phyloP scores from a whole-genome alignment of 2,329 filamentous ascomycete species.

The Pseudofabraea citricarpa region DNA sequence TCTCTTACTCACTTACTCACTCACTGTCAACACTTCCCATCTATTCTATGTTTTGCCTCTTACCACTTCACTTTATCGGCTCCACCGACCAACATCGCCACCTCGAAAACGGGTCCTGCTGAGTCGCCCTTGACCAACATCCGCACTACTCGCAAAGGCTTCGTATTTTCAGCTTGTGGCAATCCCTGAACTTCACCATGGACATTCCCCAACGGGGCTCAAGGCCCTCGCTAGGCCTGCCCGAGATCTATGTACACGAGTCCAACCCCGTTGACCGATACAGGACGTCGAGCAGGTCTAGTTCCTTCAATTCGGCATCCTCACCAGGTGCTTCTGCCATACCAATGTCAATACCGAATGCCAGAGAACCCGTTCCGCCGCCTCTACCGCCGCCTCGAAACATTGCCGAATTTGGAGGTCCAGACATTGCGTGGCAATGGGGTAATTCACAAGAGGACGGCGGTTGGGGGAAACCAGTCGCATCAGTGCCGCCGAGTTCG shows the following conservation, averaged over 20 bases:
- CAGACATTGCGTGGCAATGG: slow-evolving; percentile 60
- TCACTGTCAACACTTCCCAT: slow-evolving; percentile 3
- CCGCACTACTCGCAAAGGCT: slow-evolving; percentile 7
- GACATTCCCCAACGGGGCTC: slow-evolving; percentile 33
- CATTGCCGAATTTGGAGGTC: slow-evolving; percentile 51
- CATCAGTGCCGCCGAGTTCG: slow-evolving; percentile 42
- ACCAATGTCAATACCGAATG: slow-evolving; percentile 60
- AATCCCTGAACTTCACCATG: slow-evolving; percentile 27
- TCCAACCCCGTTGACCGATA: slow-evolving; percentile 29
- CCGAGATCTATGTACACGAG: slow-evolving; percentile 37
- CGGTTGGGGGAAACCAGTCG: slow-evolving; percentile 35
- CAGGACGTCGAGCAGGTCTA: slow-evolving; percentile 19
- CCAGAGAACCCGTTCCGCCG: slow-evolving; percentile 48
- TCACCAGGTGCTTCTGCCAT: slow-evolving; percentile 37
- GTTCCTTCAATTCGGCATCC: slow-evolving; percentile 23
- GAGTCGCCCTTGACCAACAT: slow-evolving; percentile 7
- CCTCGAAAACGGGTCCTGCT: slow-evolving; percentile 13
- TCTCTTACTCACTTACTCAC: neutral
- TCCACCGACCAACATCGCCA: slow-evolving; percentile 22
- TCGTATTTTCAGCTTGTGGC: slow-evolving; percentile 22
- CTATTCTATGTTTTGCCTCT: slow-evolving; percentile 23
- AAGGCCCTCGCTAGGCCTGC: slow-evolving; percentile 22
- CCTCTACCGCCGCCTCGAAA: slow-evolving; percentile 59
- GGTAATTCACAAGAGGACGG: slow-evolving; percentile 47
- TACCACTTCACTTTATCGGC: slow-evolving; percentile 15